A percentile compares a stretch with the other conserved stretches of the same genome.
Evolutionary conservation across 768 basidiomycete species (phyloP).

Genomic region (Boletus insuetus): DNA sequence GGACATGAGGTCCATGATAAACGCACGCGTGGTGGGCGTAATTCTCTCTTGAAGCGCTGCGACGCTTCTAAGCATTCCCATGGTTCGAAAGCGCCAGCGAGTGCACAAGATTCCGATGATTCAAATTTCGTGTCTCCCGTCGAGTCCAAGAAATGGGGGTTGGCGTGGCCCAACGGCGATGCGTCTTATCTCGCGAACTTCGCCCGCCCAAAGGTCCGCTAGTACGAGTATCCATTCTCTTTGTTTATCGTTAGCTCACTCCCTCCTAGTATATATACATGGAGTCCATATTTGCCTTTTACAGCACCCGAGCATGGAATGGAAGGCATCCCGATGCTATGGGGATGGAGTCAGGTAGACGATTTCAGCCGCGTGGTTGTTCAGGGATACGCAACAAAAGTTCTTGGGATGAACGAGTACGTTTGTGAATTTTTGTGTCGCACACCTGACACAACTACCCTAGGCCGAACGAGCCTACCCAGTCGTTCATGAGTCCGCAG

Average conservation of each 20-base stretch:
- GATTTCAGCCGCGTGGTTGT: slow-evolving; percentile 49
- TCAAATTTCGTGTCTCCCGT: not conserved
- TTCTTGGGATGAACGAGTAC: slow-evolving; percentile 80
- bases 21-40: slow-evolving; percentile 15
- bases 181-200: slow-evolving; percentile 50
- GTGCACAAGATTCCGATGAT: not conserved
- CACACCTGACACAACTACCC: not conserved
- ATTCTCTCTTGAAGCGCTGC: slow-evolving; percentile 17
- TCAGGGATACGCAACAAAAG: slow-evolving; percentile 50
- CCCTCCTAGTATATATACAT: slow-evolving; percentile 54
- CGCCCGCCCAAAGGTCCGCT: slow-evolving; percentile 39
- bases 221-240: slow-evolving; percentile 34
- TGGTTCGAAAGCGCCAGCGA: not conserved
- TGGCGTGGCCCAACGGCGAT: slow-evolving; percentile 66
- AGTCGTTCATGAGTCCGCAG: slow-evolving; percentile 59
- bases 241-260: not conserved
- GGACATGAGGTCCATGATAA: slow-evolving; percentile 7
- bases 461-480: slow-evolving; percentile 68
- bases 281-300: slow-evolving; percentile 55
- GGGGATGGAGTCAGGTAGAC: slow-evolving; percentile 53
- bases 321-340: slow-evolving; percentile 65
- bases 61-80: slow-evolving; percentile 8
- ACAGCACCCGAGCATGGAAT: slow-evolving; percentile 45
- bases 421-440: slow-evolving; percentile 17
- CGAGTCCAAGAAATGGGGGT: slow-evolving; percentile 49